These are phyloP conservation scores for Neurospora sp. DNA, from an alignment of 495 filamentous ascomycete species.

Conservation along the genomic window DNA sequence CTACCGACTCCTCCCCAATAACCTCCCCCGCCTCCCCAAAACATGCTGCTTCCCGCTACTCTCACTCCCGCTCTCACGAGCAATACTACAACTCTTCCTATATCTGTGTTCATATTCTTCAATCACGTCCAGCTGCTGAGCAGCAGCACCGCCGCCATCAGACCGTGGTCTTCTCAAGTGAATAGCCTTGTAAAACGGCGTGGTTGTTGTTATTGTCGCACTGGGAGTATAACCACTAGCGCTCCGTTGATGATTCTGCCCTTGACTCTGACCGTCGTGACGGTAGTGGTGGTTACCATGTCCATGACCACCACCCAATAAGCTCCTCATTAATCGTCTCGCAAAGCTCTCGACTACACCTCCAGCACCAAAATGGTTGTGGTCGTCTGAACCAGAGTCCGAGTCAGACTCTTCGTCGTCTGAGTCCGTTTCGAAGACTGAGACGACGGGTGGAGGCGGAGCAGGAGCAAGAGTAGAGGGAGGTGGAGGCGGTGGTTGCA, in stretches of 20 bases:
- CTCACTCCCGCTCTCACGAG: not conserved
- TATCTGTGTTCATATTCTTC: not conserved
- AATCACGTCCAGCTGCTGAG: not conserved
- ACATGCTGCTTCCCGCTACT: not conserved
- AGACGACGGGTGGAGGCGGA: slow-evolving; percentile 2
- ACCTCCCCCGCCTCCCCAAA: not conserved
- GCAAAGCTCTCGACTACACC: slow-evolving; percentile 1
- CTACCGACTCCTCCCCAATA: not conserved
- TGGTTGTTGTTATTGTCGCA: not conserved
- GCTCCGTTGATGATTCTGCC: slow-evolving; percentile 7
- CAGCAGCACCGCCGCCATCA: not conserved
- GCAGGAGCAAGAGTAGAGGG: not conserved
- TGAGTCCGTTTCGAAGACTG: slow-evolving; percentile 18
- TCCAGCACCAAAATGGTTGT: not conserved
- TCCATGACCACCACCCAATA: not conserved
- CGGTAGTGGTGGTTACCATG: not conserved
- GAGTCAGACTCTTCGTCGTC: slow-evolving; percentile 5
- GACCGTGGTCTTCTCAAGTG: slow-evolving; percentile 4
- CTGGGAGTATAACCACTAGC: slow-evolving; percentile 6
- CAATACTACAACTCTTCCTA: not conserved
- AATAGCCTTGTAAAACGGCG: not conserved
- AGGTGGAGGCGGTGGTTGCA: not conserved
- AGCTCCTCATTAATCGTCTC: slow-evolving; percentile 9
- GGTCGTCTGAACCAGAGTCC: not conserved
- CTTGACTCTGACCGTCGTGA: not conserved